Base-by-base conservation (phyloP, 2,329 filamentous ascomycete species). In the Leptographium wingfieldii region DNA sequence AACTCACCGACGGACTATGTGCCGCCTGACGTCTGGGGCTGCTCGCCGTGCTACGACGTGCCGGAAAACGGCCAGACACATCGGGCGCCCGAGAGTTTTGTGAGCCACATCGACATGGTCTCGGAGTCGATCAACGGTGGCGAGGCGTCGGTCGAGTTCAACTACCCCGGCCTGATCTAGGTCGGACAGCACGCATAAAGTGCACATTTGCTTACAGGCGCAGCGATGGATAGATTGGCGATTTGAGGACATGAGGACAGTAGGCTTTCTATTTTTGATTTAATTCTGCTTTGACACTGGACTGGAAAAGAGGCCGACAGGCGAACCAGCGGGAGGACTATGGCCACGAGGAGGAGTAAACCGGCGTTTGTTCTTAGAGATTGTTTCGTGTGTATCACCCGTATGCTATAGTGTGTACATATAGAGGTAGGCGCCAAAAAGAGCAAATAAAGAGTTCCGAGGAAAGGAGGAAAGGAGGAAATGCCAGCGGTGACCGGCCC, bases 1-100 rank as follows among this genome's bases (percentile, higher is more conserved):
- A 69, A 71, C 27, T 79, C 79, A 35, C 75, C 77, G 25, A 49
- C 61, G 14, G 69, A 71, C 57, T 71, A 74, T 22, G 81, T 84
- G 29, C 80, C 81, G 1, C 69, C 79, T 2, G 79, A 82, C 5
- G 70, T 83, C 16, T 84, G 81, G 81, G 81, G 81, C 35, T 73
- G 74, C 6, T 76, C 80, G 64, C 77, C 77, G 70, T 73, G 74
- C 25, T 49, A 27, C 22, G 38, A 46, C 9, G 72, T 48, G 22
- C 76, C 78, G 63, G 74, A 70, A 65, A 71, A 67, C 63, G 72
- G 67, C 2, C 27, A 38, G 61, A 67, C 69, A 19, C 33, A 19
- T 9, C 57, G 29, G 35, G n/a, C 55, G 3, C 31, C 31, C 35
- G 64, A 66, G 51, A 69, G 65, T 62, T 76, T 73, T 60, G 72